Evolutionary conservation across 331 rosid species (phyloP).

Genomic region (Rhamnella rubrinervis): DNA sequence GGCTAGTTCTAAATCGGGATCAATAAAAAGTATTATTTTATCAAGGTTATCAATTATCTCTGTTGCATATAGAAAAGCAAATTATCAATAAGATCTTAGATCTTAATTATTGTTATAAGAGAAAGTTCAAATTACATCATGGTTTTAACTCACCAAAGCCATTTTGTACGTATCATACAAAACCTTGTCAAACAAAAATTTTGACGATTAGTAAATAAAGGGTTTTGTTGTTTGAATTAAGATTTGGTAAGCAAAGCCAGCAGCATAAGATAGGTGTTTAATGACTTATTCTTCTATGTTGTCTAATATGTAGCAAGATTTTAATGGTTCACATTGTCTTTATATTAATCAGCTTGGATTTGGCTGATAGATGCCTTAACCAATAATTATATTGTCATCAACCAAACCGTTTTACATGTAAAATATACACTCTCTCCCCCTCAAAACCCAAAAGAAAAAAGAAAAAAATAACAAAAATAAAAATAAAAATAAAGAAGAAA

Average conservation of each 20-base stretch:
- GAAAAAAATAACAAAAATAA: slow-evolving; percentile 5
- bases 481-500: slow-evolving; percentile 27
- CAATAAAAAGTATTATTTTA: too few species aligned
- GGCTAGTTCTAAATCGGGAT: too few species aligned
- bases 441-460: too few species aligned
- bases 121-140: background rate
- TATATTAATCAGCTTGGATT: background rate
- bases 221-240: background rate
- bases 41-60: too few species aligned
- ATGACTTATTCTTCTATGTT: background rate
- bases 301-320: background rate
- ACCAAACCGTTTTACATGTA: slow-evolving; percentile 31
- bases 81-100: too few species aligned
- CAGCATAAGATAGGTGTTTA: too few species aligned
- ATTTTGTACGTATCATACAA: background rate
- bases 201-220: background rate
- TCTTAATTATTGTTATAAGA: too few species aligned
- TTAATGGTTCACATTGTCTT: background rate
- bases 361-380: slow-evolving; percentile 13
- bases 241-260: background rate
- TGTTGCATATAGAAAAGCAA: too few species aligned
- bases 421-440: slow-evolving; percentile 13
- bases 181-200: background rate
- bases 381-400: background rate
- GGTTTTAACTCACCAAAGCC: background rate